phyloP scores from a whole-genome alignment of 1,284 basidiomycete species.

The Chiua sp. region DNA sequence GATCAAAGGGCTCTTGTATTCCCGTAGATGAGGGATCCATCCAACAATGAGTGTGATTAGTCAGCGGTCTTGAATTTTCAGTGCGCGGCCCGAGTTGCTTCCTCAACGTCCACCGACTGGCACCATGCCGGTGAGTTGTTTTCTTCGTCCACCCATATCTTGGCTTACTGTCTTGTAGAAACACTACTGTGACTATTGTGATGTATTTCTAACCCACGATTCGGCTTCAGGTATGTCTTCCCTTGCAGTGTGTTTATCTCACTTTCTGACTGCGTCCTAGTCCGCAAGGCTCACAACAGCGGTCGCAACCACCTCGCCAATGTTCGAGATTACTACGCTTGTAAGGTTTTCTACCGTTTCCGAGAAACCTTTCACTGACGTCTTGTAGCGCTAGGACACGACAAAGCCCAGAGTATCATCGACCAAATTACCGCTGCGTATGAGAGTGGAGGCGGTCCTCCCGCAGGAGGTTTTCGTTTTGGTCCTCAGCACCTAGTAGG shows the following conservation, averaged over 20 bases:
- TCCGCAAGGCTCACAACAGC: slow-evolving; percentile 97
- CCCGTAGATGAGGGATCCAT: slow-evolving; percentile 79
- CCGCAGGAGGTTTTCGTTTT: slow-evolving; percentile 82
- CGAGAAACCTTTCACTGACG: slow-evolving; percentile 13
- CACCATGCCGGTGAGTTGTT: slow-evolving; percentile 34
- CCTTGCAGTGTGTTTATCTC: slow-evolving; percentile 11
- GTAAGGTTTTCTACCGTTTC: slow-evolving; percentile 48
- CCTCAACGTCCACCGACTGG: slow-evolving; percentile 19
- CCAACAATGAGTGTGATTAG: slow-evolving; percentile 30
- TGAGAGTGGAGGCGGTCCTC: slow-evolving; percentile 84
- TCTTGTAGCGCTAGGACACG: slow-evolving; percentile 83
- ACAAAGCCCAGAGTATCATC: slow-evolving; percentile 97
- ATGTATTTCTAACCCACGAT: slow-evolving; percentile 92
- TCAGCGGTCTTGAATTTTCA: slow-evolving; percentile 37
- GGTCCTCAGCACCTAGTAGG: slow-evolving; percentile 70
- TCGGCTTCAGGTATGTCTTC: slow-evolving; percentile 73
- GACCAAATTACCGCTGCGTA: slow-evolving; percentile 95
- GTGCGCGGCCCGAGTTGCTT: slow-evolving; percentile 6
- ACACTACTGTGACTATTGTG: slow-evolving; percentile 94
- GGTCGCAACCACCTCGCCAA: slow-evolving; percentile 97
- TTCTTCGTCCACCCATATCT: neutral
- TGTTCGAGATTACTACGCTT: slow-evolving; percentile 97
- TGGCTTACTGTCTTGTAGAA: slow-evolving; percentile 60
- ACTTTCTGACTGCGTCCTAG: slow-evolving; percentile 46
- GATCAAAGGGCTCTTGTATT: slow-evolving; percentile 97